phyloP scores from a whole-genome alignment of 129 eudicot genomes.

The Pittosporum tobira region DNA sequence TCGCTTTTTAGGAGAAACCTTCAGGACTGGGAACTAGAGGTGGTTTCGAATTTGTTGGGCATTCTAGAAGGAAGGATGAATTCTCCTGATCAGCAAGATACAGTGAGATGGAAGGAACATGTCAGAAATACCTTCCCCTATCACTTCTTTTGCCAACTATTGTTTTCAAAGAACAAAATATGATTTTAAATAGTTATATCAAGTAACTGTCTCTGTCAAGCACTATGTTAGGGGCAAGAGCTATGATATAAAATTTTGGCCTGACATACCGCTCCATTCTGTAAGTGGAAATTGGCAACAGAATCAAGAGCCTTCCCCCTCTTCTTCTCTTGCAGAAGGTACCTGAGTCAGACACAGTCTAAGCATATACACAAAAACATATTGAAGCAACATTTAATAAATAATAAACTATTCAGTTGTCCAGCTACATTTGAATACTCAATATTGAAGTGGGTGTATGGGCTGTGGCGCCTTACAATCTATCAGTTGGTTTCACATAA shows the following conservation, averaged over 20 bases:
- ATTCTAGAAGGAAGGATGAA: too few species aligned
- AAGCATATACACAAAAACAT: too few species aligned
- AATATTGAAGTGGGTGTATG: background rate
- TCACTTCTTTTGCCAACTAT: too few species aligned
- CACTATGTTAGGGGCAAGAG: background rate
- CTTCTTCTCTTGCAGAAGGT: constrained; percentile 80
- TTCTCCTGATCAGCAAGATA: too few species aligned
- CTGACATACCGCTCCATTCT: constrained; percentile 87
- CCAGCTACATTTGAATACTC: constrained; percentile 6
- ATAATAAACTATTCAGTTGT: background rate
- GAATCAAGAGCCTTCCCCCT: constrained; percentile 94
- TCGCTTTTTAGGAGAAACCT: too few species aligned
- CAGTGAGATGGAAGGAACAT: too few species aligned
- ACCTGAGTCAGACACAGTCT: constrained; percentile 49
- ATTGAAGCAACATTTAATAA: constrained; percentile 11
- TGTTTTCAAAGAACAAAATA: too few species aligned
- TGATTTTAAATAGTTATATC: background rate
- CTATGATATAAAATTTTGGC: background rate
- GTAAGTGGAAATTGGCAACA: constrained; percentile 95
- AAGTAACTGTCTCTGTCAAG: background rate
- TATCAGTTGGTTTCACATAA: background rate
- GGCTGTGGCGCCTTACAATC: background rate
- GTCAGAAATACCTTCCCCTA: too few species aligned
- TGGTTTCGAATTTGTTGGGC: too few species aligned
- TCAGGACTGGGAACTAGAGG: too few species aligned